Evolutionary conservation across 2,329 filamentous ascomycete species (phyloP).

Genomic region (Leptographium galeiforme): DNA sequence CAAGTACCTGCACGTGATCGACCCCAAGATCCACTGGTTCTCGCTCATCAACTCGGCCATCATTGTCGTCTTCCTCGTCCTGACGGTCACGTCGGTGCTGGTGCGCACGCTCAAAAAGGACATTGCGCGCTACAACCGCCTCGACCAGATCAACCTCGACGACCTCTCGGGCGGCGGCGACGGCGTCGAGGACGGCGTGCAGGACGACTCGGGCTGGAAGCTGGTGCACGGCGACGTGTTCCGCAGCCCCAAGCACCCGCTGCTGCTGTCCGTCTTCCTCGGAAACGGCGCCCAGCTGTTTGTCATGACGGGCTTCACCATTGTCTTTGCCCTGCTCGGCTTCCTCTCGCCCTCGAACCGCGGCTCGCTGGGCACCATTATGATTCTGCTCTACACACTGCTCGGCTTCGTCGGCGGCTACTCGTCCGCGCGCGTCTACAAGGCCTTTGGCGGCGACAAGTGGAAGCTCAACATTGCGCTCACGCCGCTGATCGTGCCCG

Average conservation of each 20-base stretch:
- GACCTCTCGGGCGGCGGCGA: slow-evolving; percentile 66
- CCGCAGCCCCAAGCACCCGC: slow-evolving; percentile 67
- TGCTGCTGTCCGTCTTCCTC: slow-evolving; percentile 75
- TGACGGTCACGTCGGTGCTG: slow-evolving; percentile 87
- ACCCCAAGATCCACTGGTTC: slow-evolving; percentile 98
- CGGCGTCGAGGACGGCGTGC: slow-evolving; percentile 90
- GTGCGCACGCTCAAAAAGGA: slow-evolving; percentile 83
- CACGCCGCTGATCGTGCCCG: slow-evolving; percentile 76
- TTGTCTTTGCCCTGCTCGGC: slow-evolving; percentile 82
- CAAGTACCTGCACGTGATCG: slow-evolving; percentile 94
- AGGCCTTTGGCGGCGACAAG: slow-evolving; percentile 77
- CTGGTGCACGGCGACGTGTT: slow-evolving; percentile 96
- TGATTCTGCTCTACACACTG: slow-evolving; percentile 84
- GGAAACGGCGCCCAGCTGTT: slow-evolving; percentile 94
- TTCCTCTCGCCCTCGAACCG: slow-evolving; percentile 94
- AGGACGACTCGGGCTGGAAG: slow-evolving; percentile 98
- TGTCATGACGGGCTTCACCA: slow-evolving; percentile 92
- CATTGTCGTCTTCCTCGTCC: slow-evolving; percentile 81
- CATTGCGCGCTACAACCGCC: slow-evolving; percentile 88
- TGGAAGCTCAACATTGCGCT: slow-evolving; percentile 91
- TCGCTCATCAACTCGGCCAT: slow-evolving; percentile 92
- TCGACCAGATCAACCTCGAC: slow-evolving; percentile 82
- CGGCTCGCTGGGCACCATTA: slow-evolving; percentile 83
- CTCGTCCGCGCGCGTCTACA: slow-evolving; percentile 80
- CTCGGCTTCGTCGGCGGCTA: slow-evolving; percentile 91